Evolutionary conservation across 805 yeast genomes (phyloP), one percentile per base, ranked within the genome.

Genomic region (Pichia scutulata): DNA sequence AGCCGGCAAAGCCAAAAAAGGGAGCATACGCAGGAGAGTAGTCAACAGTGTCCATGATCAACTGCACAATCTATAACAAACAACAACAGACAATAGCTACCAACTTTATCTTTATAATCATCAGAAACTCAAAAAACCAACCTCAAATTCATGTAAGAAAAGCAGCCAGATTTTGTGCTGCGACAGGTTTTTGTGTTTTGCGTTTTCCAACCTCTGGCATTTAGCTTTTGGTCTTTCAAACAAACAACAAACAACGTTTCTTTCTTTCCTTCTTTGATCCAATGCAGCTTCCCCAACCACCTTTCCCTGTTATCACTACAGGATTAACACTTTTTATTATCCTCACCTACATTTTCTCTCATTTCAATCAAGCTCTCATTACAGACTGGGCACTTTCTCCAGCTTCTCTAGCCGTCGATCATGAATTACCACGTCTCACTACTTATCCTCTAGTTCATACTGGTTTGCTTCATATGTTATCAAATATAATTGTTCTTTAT

Each of bases 1-100:
- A 95, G 69, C 99, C 99, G 67, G 93, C 88, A 60, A 97, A 92
- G 66, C 99, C 99, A 72, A 93, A 93, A 80, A 93, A 93, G 70
- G 99, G 99, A 64, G 87, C 87, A 66, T 82, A 82, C 67, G 82
- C 88, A 63, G 88, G 88, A 71, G 37, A 33, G n/a, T 33, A 33
- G 19, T 33, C 37, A n/a, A 33, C 37, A 10, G 37, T 16, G 19
- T 33, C 37, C 37, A 33, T 33, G 37, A 19, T n/a, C 37, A n/a
- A 33, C 10, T 33, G 19, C 10, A 33, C 19, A 16, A n/a, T 33
- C 37, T 33, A 33, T 33, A n/a, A 4, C n/a, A 5, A 33, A 16
- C 19, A 33, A 33, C 5, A 33, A 33, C 9, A 4, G 18, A n/a
- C 37, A 33, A 33, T 10, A 33, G 14, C 5, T 24, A 24, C 12